Conservation (phyloP, 208 protist species). For the Trypanosoma lewisi region DNA sequence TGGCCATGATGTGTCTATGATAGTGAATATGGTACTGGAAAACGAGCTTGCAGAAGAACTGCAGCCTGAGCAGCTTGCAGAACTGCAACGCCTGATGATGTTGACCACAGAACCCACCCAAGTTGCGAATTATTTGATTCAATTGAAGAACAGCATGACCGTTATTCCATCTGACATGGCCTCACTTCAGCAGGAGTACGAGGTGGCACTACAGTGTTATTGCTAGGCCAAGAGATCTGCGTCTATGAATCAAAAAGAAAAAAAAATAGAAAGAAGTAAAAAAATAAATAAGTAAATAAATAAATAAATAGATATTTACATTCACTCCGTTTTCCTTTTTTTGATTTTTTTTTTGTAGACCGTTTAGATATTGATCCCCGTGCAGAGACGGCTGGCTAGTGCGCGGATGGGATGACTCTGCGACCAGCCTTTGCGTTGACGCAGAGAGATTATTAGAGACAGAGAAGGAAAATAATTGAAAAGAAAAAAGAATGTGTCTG, state of each 20-base stretch:
- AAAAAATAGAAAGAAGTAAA: slow-evolving; percentile 1
- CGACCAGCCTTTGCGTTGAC: too few relatives aligned
- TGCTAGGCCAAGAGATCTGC: not conserved
- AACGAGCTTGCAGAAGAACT: slow-evolving; percentile 46
- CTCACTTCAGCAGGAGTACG: slow-evolving; percentile 41
- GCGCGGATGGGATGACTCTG: too few relatives aligned
- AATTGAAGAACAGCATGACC: slow-evolving; percentile 67
- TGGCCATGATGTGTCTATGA: slow-evolving; percentile 51
- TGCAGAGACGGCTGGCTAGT: too few relatives aligned
- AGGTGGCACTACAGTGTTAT: slow-evolving; percentile 29
- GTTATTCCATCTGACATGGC: slow-evolving; percentile 47
- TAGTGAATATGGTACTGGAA: slow-evolving; percentile 56
- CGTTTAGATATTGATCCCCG: too few relatives aligned
- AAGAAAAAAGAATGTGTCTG: too few relatives aligned
- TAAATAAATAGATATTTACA: slow-evolving; percentile 5
- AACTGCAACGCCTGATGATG: slow-evolving; percentile 58
- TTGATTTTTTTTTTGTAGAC: not conserved
- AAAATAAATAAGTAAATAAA: not conserved
- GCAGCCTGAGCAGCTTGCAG: slow-evolving; percentile 46
- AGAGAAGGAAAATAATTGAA: too few relatives aligned
- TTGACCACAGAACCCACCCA: slow-evolving; percentile 63
- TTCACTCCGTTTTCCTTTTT: not conserved
- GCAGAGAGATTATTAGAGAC: too few relatives aligned
- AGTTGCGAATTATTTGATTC: slow-evolving; percentile 68
- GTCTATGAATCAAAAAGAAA: too few relatives aligned